These are phyloP conservation scores for Diaporthe australafricana DNA, from an alignment of 2,329 filamentous ascomycete genomes.

Conservation along the genomic window DNA sequence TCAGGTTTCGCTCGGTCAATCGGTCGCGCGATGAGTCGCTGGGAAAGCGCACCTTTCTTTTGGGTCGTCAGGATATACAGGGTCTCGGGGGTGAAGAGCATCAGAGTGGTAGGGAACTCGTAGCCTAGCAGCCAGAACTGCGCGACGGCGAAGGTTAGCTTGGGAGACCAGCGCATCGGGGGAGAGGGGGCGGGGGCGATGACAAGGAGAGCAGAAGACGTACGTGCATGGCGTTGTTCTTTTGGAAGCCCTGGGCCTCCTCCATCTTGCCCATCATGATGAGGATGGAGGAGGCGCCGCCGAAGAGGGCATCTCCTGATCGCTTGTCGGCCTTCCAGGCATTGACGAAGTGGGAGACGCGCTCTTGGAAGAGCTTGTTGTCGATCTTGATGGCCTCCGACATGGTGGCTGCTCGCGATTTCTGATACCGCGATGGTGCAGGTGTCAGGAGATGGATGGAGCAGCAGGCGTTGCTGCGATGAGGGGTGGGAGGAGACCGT, in stretches of 20 bases:
- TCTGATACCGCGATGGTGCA: conserved; percentile 30
- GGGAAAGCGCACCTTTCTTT: conserved; percentile 81
- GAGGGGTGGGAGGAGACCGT: conserved; percentile 10
- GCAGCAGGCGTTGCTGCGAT: conserved; percentile 37
- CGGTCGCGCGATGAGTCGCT: background rate
- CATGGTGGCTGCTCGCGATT: conserved; percentile 59
- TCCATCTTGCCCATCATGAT: conserved; percentile 96
- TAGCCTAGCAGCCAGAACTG: conserved; percentile 99
- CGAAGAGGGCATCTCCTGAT: conserved; percentile 85
- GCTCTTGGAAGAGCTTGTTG: conserved; percentile 92
- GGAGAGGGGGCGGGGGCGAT: background rate
- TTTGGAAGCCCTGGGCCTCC: conserved; percentile 87
- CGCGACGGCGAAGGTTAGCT: conserved; percentile 25
- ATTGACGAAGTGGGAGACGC: conserved; percentile 85
- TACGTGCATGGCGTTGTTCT: conserved; percentile 97
- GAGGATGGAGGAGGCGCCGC: conserved; percentile 86
- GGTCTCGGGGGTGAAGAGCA: conserved; percentile 89
- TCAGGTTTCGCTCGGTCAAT: conserved; percentile 46
- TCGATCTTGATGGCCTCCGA: conserved; percentile 90
- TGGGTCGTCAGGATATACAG: conserved; percentile 94
- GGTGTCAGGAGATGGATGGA: conserved; percentile 33
- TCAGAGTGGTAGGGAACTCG: conserved; percentile 95
- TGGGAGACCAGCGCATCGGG: conserved; percentile 2
- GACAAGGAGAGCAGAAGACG: conserved; percentile 35
- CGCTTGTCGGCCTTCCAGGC: conserved; percentile 98